Percentiles rank a stretch among this genome's conserved stretches.
Evolutionary conservation across 1,284 basidiomycete genomes (phyloP).

Genomic region (Ustilago cynodontis): DNA sequence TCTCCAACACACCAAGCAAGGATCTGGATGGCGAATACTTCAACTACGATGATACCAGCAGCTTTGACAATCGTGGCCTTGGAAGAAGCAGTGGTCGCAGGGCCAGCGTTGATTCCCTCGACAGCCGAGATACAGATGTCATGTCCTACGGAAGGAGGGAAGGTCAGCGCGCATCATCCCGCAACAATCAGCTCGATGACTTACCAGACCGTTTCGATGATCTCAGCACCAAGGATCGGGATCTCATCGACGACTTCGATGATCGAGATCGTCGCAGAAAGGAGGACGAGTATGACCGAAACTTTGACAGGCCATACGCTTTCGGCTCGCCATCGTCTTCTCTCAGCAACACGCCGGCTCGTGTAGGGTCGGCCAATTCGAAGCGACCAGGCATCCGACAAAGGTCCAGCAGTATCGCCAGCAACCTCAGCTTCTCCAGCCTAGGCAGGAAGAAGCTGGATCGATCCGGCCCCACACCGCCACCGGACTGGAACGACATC

Average conservation of each 20-base stretch:
- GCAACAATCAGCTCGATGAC: conserved; percentile 23
- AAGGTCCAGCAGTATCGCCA: conserved; percentile 41
- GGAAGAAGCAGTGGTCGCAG: conserved; percentile 33
- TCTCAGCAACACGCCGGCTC: conserved; percentile 37
- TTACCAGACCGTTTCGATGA: conserved; percentile 35
- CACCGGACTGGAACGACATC: conserved; percentile 44
- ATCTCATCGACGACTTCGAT: conserved; percentile 15
- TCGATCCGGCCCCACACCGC: conserved; percentile 37
- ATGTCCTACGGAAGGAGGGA: conserved; percentile 1
- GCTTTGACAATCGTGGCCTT: conserved; percentile 33
- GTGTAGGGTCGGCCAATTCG: conserved; percentile 37
- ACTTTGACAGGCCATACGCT: conserved; percentile 31
- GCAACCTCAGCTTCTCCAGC: conserved; percentile 43
- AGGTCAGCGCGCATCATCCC: conserved; percentile 4
- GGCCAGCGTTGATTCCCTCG: conserved; percentile 37
- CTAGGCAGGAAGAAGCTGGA: conserved; percentile 42
- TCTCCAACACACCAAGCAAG: conserved; percentile 46
- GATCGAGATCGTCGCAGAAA: conserved; percentile 21
- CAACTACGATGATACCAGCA: conserved; percentile 47
- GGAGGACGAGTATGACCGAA: conserved; percentile 33
- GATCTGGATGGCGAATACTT: conserved; percentile 53
- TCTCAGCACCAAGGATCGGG: conserved; percentile 25
- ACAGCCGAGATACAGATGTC: conserved; percentile 36
- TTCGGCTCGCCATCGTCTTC: conserved; percentile 42
- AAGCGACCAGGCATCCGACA: conserved; percentile 33